Conservation (phyloP, 2,329 filamentous ascomycete species). For the Tolypocladium endophyticum region DNA sequence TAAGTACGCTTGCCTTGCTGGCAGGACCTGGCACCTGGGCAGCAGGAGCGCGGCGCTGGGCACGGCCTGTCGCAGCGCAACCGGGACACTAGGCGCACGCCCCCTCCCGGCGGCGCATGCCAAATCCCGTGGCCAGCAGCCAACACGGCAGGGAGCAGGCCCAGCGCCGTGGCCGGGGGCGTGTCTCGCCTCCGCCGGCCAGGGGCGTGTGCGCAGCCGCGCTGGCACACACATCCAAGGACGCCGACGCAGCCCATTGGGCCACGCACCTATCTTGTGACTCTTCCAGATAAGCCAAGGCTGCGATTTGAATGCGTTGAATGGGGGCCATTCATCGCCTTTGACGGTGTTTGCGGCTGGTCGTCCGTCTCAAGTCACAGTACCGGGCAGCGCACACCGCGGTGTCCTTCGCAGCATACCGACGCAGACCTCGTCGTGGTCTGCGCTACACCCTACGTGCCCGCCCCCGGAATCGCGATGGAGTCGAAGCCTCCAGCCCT, state of each 20-base stretch:
- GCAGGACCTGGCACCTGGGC: too few species aligned
- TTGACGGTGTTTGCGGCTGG: background rate
- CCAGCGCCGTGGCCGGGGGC: background rate
- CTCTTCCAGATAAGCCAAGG: background rate
- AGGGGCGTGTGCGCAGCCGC: background rate
- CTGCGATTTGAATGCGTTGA: background rate
- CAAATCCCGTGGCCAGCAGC: background rate
- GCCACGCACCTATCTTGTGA: slow-evolving; percentile 1
- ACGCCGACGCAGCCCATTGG: background rate
- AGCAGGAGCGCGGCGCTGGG: background rate
- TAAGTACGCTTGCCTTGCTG: background rate
- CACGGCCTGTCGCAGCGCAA: background rate
- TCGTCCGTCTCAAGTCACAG: background rate
- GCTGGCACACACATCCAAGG: background rate
- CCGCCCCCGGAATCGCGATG: background rate
- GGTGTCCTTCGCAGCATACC: background rate
- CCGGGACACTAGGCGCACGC: background rate
- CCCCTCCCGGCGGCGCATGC: background rate
- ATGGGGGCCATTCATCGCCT: background rate
- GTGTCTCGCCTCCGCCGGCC: background rate
- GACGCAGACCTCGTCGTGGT: background rate
- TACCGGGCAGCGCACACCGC: too few species aligned
- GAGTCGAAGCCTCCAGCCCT: background rate
- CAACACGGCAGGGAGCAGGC: background rate
- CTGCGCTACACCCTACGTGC: background rate